phyloP scores from a whole-genome alignment of 768 basidiomycete genomes.

The Leucosporidium yakuticum region DNA sequence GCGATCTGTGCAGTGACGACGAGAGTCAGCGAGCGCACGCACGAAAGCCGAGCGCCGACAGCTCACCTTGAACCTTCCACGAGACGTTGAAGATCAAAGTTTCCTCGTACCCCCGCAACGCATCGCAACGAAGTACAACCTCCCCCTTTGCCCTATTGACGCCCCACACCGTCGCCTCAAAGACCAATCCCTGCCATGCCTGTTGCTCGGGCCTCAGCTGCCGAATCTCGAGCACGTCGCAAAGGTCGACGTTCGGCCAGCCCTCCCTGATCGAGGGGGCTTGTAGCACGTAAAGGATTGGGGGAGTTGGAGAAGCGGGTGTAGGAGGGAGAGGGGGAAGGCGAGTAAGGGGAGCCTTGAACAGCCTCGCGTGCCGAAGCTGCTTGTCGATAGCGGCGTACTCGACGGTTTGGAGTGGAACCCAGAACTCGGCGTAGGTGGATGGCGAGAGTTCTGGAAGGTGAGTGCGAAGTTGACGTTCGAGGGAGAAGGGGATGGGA shows the following conservation, averaged over 20 bases:
- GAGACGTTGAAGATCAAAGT: slow-evolving; percentile 16
- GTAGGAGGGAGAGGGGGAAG: no score
- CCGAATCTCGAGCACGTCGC: slow-evolving; percentile 41
- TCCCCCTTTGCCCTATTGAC: slow-evolving; percentile 38
- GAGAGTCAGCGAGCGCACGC: neutral
- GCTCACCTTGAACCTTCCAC: slow-evolving; percentile 31
- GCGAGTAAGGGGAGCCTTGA: no score
- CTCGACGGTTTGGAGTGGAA: no score
- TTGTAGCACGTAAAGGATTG: slow-evolving; percentile 30
- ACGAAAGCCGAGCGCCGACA: no score
- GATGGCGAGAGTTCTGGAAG: no score
- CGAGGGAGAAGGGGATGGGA: no score
- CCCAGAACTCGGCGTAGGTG: no score
- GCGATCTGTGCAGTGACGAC: slow-evolving; percentile 27
- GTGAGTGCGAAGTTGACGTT: no score
- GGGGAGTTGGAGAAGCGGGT: neutral
- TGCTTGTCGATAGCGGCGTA: no score
- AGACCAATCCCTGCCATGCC: slow-evolving; percentile 32
- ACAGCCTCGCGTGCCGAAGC: no score
- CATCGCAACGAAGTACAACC: slow-evolving; percentile 37
- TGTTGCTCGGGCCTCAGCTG: slow-evolving; percentile 35
- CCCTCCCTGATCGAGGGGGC: slow-evolving; percentile 44
- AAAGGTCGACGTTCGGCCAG: slow-evolving; percentile 40
- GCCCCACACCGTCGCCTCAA: slow-evolving; percentile 41
- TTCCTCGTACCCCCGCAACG: slow-evolving; percentile 11